Evolutionary conservation across 2,329 filamentous ascomycete genomes (phyloP), one percentile per base, ranked within the genome.

Genomic region (Teratosphaeria viscida): DNA sequence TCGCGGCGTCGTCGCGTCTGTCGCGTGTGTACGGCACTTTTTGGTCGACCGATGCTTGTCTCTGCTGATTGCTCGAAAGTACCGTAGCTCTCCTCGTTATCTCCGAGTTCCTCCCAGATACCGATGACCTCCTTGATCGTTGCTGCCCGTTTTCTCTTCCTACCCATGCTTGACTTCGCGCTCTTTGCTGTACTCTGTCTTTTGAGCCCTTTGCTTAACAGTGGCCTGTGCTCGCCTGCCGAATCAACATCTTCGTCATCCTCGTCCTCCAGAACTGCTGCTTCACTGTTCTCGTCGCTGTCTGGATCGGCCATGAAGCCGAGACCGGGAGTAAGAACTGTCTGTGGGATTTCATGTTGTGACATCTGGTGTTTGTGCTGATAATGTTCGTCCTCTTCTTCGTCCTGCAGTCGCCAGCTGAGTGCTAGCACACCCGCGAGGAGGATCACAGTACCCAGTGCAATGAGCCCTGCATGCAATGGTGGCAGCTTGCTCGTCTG

Each of bases 381-480:
- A 70, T 85, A 82, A 54, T 82, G 81, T 35, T 76, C 81, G 2
- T 82, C 85, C 7, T 66, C 62, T 67, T 86, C 85, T 65, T 88
- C 87, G 68, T 92, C 89, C 71, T 89, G 90, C 59, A 99, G 81
- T 61, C 94, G 86, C 92, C 94, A 97, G 37, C 92, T 96, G 3
- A 99, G 80, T 49, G 91, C 91, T 16, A 97, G 80, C 1, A 99
- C 94, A 52, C 94, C 94, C 0, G 85, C 85, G 0, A 99, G 82
- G 19, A 99, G 80, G 57, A 99, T 88, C 35, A 85, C 80, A 0
- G 92, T 97, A 11, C 94, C 94, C 1, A 99, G 74, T 0, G 91
- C 84, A 63, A 97, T 95, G 60, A 95, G 82, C 43, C 85, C 84
- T 16, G 89, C 92, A 69, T 90, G 86, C 2, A 94, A 75, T 0